Evolutionary conservation across 169 alveolate genomes (phyloP), one percentile per base, ranked within the genome.

Genomic region (Besnoitia besnoiti): DNA sequence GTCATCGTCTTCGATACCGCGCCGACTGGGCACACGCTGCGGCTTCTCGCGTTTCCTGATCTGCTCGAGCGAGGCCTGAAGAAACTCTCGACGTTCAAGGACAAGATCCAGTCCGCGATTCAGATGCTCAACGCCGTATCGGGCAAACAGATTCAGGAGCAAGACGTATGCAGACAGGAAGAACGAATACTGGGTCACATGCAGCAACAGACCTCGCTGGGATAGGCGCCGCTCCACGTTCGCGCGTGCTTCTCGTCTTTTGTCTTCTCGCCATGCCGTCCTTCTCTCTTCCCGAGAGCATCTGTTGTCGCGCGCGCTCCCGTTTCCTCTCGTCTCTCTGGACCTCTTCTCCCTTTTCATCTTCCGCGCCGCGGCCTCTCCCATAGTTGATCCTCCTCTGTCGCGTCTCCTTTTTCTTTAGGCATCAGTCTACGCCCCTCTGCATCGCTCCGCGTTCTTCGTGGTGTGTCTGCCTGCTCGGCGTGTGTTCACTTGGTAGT

Each of bases 21-120:
- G 39, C 99, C 99, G 24, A 99, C 99, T 19, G 99, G 99, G 0
- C 99, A 99, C 94, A 99, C 99, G 27, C 95, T 99, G 59, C 97
- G 99, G 94, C 97, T 99, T 47, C 96, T 99, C 37, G 98, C 99
- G 76, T 98, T 99, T 96, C 99, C 99, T 0, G 97, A 96, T 50
- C 94, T 99, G 76, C 95, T 99, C 42, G 99, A 99, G 39, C 98
- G 98, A 95, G 99, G 99, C 16, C 92, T 98, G 40, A 97, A 97
- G 33, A 98, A 98, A 93, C 75, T 99, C 42, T 95, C 98, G 40
- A 95, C 96, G 76, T 89, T 99, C 85, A 98, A 97, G 93, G 96
- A 96, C 89, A 97, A 97, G 21, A 59, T 95, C 46, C 67, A 88
- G 92, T 96, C 94, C 94, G 98, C 92, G 89, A 96, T 85, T 12